Base-by-base conservation (phyloP, 352 stramenopile species). In the Pythium aquatile region DNA sequence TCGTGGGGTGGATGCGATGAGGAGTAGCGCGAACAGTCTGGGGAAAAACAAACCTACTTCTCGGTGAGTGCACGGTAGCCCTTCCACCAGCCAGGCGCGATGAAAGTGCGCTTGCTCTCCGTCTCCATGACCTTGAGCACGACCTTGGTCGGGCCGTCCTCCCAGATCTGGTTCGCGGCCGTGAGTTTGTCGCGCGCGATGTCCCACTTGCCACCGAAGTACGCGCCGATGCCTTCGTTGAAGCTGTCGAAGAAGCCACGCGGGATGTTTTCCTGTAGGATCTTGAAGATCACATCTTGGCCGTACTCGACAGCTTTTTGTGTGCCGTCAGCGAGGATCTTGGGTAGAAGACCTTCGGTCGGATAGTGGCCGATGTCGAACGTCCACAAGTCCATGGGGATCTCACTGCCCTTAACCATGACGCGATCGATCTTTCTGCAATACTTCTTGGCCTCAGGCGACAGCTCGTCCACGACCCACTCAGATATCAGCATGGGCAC, bases 381-480 rank as follows among this genome's bases (percentile, higher is more conserved):
- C 0, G 94, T 98, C 85, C 92, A 98, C 47, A 98, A 68, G 17
- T 94, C 88, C 82, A 98, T 97, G 2, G 93, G 93, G 61, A 97
- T 96, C 60, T 95, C 95, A 55, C 91, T 98, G 13, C 97, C 97
- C 81, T 99, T 99, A 29, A 99, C 94, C 44, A 91, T 97, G 1
- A 99, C 94, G 35, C 91, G 91, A 69, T 99, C 97, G 55, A 99
- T 87, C 62, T 98, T 94, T 13, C 97, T 79, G 53, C 97, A 97
- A 49, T 93, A 94, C 0, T 68, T 76, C 57, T 94, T 79, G 20
- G 88, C 93, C 33, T 91, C 78, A 3, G 75, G 30, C 13, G 94
- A 98, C 11, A 99, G 63, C 17, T 98, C 83, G 42, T 98, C 90
- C 46, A 98, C 85, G 37, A 99, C 97, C 71, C 94, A 96, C 55